phyloP scores from a whole-genome alignment of 2,329 filamentous ascomycete species.

The Thyridium curvatum region DNA sequence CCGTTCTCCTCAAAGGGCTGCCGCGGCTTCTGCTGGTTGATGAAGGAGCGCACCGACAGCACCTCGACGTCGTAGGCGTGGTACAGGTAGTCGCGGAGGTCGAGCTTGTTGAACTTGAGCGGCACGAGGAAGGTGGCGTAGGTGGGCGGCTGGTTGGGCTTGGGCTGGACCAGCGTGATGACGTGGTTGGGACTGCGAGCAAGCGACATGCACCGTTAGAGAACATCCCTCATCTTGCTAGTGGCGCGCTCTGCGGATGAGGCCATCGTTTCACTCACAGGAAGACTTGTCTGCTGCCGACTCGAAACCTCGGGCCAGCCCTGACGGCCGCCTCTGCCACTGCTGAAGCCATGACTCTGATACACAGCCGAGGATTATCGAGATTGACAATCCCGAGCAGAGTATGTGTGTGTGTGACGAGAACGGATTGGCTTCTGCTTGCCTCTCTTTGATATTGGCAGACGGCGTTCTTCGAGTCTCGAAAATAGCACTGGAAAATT shows the following conservation, averaged over 20 bases:
- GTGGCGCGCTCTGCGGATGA: too few species aligned
- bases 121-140: constrained; percentile 90
- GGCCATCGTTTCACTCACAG: constrained; percentile 44
- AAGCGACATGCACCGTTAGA: neutral
- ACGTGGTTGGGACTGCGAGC: constrained; percentile 67
- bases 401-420: too few species aligned
- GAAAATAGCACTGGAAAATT: too few species aligned
- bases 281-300: constrained; percentile 49
- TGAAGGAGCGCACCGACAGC: constrained; percentile 68
- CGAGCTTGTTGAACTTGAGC: constrained; percentile 90
- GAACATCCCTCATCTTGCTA: too few species aligned
- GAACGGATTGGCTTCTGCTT: too few species aligned
- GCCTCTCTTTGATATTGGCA: too few species aligned
- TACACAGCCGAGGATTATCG: too few species aligned
- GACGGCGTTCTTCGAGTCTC: too few species aligned
- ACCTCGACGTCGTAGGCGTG: constrained; percentile 76
- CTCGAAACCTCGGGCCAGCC: constrained; percentile 30
- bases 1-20: constrained; percentile 42
- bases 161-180: constrained; percentile 68
- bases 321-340: constrained; percentile 26
- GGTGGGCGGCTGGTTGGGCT: constrained; percentile 64
- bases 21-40: constrained; percentile 59
- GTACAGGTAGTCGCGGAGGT: constrained; percentile 90
- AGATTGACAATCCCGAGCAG: too few species aligned
- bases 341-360: constrained; percentile 18